phyloP scores from a whole-genome alignment of 768 basidiomycete genomes.

The Rhodotorula babjevae region DNA sequence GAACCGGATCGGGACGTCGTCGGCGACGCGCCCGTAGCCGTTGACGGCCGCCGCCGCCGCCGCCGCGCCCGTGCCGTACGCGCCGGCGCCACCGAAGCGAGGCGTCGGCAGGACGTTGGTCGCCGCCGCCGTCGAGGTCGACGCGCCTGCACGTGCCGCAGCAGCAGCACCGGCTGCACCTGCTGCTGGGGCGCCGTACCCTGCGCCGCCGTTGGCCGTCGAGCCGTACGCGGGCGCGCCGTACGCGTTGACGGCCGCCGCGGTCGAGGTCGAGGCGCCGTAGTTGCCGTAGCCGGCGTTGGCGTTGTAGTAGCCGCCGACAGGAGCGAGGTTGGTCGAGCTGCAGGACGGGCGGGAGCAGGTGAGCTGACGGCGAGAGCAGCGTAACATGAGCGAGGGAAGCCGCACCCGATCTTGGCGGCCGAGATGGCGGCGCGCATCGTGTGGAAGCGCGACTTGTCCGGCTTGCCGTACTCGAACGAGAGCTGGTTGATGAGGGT shows the following conservation, averaged over 20 bases:
- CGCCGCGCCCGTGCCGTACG: not conserved
- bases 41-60: not conserved
- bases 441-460: slow-evolving; percentile 6
- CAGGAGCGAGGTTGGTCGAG: not conserved
- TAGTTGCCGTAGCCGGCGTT: not conserved
- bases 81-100: slow-evolving; percentile 9
- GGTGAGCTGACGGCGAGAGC: too few species aligned
- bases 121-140: not conserved
- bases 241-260: not conserved
- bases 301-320: not conserved
- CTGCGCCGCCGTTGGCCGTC: not conserved
- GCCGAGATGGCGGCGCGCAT: not conserved
- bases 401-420: not conserved
- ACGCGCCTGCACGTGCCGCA: not conserved
- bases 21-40: slow-evolving; percentile 3
- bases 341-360: too few species aligned
- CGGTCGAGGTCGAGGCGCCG: not conserved
- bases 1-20: slow-evolving; percentile 37
- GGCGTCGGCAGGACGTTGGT: slow-evolving; percentile 4
- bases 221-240: not conserved
- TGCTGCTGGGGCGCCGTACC: not conserved
- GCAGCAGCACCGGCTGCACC: not conserved
- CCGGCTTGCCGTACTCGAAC: not conserved
- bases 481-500: not conserved
- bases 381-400: too few species aligned